Evolutionary conservation across 345 rosid genomes (phyloP).

Genomic region (Eutrema japonicum): DNA sequence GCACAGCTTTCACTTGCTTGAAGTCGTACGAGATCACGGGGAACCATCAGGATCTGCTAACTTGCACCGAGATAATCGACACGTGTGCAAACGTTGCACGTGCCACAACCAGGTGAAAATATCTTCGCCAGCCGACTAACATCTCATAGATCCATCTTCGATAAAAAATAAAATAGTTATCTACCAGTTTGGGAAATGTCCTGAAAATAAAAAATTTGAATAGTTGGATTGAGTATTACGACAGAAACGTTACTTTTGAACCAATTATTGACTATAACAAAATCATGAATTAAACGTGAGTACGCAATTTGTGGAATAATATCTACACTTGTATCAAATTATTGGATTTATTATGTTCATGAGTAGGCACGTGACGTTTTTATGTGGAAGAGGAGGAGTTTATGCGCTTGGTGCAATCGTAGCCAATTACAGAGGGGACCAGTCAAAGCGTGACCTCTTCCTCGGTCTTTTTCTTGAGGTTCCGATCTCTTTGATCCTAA

Average conservation of each 20-base stretch:
- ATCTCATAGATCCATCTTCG: not conserved
- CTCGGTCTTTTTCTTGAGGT: conserved; percentile 72
- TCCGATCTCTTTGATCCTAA: not conserved
- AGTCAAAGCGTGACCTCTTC: conserved; percentile 52
- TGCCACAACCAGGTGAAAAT: conserved; percentile 60
- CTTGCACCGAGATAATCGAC: conserved; percentile 68
- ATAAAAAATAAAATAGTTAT: not conserved
- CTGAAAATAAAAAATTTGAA: not conserved
- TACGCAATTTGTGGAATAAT: not conserved
- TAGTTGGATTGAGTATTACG: not conserved
- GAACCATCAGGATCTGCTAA: conserved; percentile 56
- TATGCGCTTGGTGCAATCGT: conserved; percentile 79
- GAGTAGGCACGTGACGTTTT: conserved; percentile 78
- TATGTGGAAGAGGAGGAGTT: conserved; percentile 90
- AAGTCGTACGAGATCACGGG: conserved; percentile 77
- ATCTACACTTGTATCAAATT: conserved; percentile 2
- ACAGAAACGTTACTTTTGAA: conserved; percentile 1
- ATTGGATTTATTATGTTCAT: conserved; percentile 5
- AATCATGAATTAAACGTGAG: conserved; percentile 5
- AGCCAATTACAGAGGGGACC: conserved; percentile 62
- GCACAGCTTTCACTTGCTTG: conserved; percentile 80
- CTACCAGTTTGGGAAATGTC: not conserved
- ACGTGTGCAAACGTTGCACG: conserved; percentile 55
- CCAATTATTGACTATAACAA: not conserved
- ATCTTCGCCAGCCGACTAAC: conserved; percentile 19